Evolutionary conservation across 139 green algal species (phyloP).

Genomic region (Tetraselmis striata): DNA sequence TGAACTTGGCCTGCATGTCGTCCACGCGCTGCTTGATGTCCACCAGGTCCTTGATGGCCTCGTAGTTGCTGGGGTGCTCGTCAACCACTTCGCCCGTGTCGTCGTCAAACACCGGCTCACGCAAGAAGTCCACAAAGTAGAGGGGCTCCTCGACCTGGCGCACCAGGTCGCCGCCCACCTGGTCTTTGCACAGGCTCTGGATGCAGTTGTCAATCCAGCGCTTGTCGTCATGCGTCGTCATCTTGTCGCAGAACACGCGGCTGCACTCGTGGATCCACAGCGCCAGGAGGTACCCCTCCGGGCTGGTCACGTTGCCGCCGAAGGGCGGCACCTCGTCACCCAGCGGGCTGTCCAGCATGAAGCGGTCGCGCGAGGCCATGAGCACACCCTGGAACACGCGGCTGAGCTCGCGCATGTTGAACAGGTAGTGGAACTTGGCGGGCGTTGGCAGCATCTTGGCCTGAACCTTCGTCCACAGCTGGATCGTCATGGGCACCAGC

Average conservation of each 20-base stretch:
- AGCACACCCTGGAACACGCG: conserved; percentile 89
- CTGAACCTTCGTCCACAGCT: conserved; percentile 73
- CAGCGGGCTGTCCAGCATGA: conserved; percentile 22
- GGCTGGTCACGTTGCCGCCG: conserved; percentile 60
- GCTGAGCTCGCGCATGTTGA: conserved; percentile 93
- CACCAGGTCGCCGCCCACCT: conserved; percentile 53
- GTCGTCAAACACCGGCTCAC: conserved; percentile 71
- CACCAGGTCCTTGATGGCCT: conserved; percentile 64
- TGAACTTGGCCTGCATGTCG: conserved; percentile 66
- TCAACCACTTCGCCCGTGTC: conserved; percentile 74
- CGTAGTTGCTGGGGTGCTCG: conserved; percentile 77
- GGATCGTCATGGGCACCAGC: conserved; percentile 78
- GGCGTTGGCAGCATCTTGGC: conserved; percentile 87
- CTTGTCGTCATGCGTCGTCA: conserved; percentile 80
- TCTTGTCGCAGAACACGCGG: conserved; percentile 88
- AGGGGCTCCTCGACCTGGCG: conserved; percentile 70
- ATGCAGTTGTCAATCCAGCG: conserved; percentile 68
- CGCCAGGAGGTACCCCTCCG: conserved; percentile 78
- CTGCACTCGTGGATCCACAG: conserved; percentile 90
- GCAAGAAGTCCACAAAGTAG: conserved; percentile 91
- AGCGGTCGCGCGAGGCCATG: conserved; percentile 52
- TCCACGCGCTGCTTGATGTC: conserved; percentile 64
- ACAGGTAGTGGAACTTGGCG: conserved; percentile 94
- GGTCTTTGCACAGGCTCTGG: conserved; percentile 52
- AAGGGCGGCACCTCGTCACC: conserved; percentile 26